Conservation (phyloP, 176 grass and related monocot species). For the Echinochloa phyllopogon region DNA sequence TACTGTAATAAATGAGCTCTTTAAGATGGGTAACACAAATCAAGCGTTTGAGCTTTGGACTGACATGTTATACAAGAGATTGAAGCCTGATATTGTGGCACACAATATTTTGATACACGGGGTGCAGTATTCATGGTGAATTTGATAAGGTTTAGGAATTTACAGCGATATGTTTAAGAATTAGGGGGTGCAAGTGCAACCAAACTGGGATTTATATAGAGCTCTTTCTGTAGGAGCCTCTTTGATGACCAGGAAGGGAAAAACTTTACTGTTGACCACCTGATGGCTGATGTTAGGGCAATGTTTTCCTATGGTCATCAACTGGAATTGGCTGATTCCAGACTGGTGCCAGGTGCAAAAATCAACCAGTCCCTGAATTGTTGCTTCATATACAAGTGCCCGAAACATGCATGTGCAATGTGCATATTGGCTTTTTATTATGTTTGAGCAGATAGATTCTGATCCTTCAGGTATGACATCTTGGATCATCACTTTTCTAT, state of each 20-base stretch:
- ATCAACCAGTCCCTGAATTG: neutral
- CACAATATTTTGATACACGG: conserved; percentile 72
- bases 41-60: conserved; percentile 71
- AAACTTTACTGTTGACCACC: conserved; percentile 42
- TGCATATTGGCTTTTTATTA: neutral
- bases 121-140: conserved; percentile 60
- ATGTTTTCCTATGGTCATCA: neutral
- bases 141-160: conserved; percentile 48
- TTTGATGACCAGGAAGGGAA: conserved; percentile 43
- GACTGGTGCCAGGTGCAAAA: neutral
- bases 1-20: conserved; percentile 66
- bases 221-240: conserved; percentile 57
- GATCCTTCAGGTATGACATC: conserved; percentile 23
- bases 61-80: conserved; percentile 66
- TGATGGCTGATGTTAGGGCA: conserved; percentile 31
- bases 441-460: conserved; percentile 4
- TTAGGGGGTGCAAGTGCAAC: conserved; percentile 46
- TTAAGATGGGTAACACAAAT: conserved; percentile 53
- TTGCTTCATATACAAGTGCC: neutral
- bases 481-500: neutral
- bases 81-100: conserved; percentile 64
- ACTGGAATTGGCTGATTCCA: neutral
- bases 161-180: conserved; percentile 65
- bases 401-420: neutral
- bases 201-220: conserved; percentile 62